Evolutionary conservation across 768 basidiomycete genomes (phyloP), one percentile per base, ranked within the genome.

Genomic region (Infundibulicybe gibba): DNA sequence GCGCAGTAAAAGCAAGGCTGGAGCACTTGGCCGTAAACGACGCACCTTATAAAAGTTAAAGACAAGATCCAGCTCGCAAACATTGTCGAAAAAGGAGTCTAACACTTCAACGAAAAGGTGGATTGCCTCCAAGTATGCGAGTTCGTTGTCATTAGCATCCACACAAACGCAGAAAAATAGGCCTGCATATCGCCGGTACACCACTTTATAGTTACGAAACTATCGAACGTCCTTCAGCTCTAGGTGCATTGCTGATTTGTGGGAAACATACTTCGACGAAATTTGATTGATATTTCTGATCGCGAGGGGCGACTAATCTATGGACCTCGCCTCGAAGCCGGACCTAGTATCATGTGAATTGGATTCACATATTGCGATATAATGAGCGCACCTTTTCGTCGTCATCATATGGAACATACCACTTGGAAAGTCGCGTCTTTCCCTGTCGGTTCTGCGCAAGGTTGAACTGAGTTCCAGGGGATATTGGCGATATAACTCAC

Each of bases 41-140:
- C 65, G 15, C 35, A 87, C 91, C 75, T 98, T 98, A 70, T 98
- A 97, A 63, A 98, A 99, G 66, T 97, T 97, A 74, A 98, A 99
- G 2, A 99, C 97, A 0, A 99, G 79, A 61, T 98, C 97, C 25
- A 97, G 74, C 65, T 97, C 94, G 70, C 97, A 97, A 1, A 99
- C 97, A 56, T 99, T 98, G 61, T 97, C 94, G 59, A 99, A 99
- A 75, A 98, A 99, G 0, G 94, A 84, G 62, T 98, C 95, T 97
- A 48, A 46, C 17, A 99, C 86, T 63, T 99, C 97, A 20, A 99
- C 97, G 61, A 99, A 98, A 5, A 99, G 81, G 63, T 99, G 95
- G 46, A 98, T 98, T 3, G 93, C 94, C 63, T 99, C 97, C 31
- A 98, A 76, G 65, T 97, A 97, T 2, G 94, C 93, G 50, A 98